Percentiles rank a stretch among this genome's conserved stretches.
phyloP scores from a whole-genome alignment of 345 rosid genomes.

The Citrus medica region DNA sequence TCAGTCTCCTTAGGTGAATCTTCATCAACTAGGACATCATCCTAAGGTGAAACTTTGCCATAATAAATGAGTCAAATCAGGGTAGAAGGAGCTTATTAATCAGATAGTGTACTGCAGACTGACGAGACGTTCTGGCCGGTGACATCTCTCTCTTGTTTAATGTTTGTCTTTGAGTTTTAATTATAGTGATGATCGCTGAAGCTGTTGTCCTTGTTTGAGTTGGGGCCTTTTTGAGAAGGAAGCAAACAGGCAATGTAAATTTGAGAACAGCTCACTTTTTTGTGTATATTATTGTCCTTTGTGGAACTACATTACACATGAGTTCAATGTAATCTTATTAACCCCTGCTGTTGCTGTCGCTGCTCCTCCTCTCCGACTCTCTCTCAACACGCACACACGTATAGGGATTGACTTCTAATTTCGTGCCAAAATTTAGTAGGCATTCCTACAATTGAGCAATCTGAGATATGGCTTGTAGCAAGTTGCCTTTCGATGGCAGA shows the following conservation, averaged over 20 bases:
- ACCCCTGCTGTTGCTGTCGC: neutral
- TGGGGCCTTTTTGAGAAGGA: constrained; percentile 25
- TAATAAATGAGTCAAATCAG: constrained; percentile 1
- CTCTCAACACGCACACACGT: neutral
- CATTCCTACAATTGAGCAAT: neutral
- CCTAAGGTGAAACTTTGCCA: constrained; percentile 14
- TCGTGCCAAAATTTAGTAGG: neutral
- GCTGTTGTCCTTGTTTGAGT: constrained; percentile 30
- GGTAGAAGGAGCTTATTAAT: constrained; percentile 21
- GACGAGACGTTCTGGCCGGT: constrained; percentile 7
- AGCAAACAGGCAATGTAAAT: constrained; percentile 53
- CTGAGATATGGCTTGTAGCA: neutral
- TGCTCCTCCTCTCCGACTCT: neutral
- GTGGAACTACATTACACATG: constrained; percentile 12
- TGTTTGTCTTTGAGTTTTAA: constrained; percentile 4
- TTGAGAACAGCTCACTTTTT: constrained; percentile 37
- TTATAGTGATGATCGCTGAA: constrained; percentile 22
- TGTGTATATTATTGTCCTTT: constrained; percentile 29
- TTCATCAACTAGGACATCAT: constrained; percentile 54
- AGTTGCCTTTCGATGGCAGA: neutral
- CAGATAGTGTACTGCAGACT: constrained; percentile 15
- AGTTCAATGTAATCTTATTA: constrained; percentile 8
- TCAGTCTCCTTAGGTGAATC: constrained; percentile 82
- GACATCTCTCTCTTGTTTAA: neutral
- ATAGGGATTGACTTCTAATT: neutral